Percentiles rank a stretch among this genome's conserved stretches.
Conservation (phyloP, 805 yeast species). For the Yarrowia hollandica region DNA sequence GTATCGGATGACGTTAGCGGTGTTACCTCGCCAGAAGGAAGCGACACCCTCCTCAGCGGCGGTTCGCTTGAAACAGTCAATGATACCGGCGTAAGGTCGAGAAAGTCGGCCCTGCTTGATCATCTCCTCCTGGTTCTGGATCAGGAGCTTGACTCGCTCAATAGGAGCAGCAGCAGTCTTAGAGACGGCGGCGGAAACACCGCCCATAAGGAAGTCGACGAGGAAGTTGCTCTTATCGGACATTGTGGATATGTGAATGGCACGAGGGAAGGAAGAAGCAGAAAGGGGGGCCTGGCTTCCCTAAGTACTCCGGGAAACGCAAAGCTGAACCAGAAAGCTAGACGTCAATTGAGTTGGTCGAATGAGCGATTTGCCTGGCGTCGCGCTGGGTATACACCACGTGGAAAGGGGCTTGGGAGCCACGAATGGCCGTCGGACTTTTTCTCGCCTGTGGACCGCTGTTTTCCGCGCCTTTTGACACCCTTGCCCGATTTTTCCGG, state of each 20-base stretch:
- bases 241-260: constrained; percentile 25
- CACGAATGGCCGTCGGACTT: background rate
- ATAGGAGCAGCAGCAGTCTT: constrained; percentile 98
- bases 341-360: constrained; percentile 27
- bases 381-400: background rate
- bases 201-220: constrained; percentile 66
- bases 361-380: constrained; percentile 21
- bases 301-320: constrained; percentile 27
- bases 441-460: too few species aligned
- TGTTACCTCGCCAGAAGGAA: constrained; percentile 99
- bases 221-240: constrained; percentile 35
- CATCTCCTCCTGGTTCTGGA: constrained; percentile 98
- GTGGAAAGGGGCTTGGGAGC: background rate
- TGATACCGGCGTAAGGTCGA: constrained; percentile 83
- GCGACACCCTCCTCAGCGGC: constrained; percentile 88
- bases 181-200: constrained; percentile 98
- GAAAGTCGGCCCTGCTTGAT: constrained; percentile 94
- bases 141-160: constrained; percentile 93
- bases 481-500: background rate
- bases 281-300: constrained; percentile 4
- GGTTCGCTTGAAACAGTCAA: constrained; percentile 92
- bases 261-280: background rate
- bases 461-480: too few species aligned
- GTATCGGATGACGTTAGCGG: constrained; percentile 97
- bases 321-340: constrained; percentile 8